Evolutionary conservation across 169 alveolate genomes (phyloP), one percentile per base, ranked within the genome.

Genomic region (Plasmodium ovale): DNA sequence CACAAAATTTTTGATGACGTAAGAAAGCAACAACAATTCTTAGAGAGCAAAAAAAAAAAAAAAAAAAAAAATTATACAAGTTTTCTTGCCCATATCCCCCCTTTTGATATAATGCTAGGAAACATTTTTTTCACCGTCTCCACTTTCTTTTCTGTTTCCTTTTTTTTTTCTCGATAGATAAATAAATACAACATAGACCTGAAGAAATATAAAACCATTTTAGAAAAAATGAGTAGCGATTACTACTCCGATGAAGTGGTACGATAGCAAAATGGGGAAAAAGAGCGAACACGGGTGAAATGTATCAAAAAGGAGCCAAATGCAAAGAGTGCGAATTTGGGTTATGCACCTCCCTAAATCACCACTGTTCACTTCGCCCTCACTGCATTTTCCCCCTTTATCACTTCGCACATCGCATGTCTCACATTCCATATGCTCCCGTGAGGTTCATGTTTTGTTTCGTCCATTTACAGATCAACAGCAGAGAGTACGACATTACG

Each of bases 1-100:
- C 77, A 79, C 42, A 64, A 79, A 65, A 79, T 79, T 31, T 51
- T 79, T 44, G 79, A 79, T 16, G 72, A 79, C 3, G 89, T 79
- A 72, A 72, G 71, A 37, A 39, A 72, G 42, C 9, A 12, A 62
- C 14, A 37, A 54, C 39, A 6, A 31, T 53, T 7, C 12, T 51
- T 16, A 56, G 23, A 58, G 21, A 25, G 49, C 7, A 59, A 60
- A 23, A 5, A 31, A 23, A 3, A 27, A 42, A 49, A 47, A 49
- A 56, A 35, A 44, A 7, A 12, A 29, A 19, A 51, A 10, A 5
- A 16, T 2, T 44, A 54, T 33, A 21, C 33, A 3, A 25, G 21
- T 33, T 31, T 44, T 69, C 21, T 19, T 19, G 2, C n/a, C n/a
- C n/a, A n/a, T n/a, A n/a, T n/a, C n/a, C n/a, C n/a, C n/a, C n/a